Conservation (phyloP, 371 early-diverging fungal genomes). For the Zancudomyces culisetae region DNA sequence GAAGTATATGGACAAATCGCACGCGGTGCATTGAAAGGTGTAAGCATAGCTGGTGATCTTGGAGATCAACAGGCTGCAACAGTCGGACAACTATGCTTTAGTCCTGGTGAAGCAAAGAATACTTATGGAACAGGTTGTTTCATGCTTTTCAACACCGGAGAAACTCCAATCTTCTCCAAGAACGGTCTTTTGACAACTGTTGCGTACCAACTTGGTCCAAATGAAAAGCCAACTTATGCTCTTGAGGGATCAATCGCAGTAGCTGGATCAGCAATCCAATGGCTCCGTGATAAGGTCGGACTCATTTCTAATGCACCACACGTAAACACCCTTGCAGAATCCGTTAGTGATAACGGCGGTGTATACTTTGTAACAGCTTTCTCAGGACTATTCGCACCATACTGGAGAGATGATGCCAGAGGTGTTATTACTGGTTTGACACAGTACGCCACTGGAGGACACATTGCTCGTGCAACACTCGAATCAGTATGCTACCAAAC, state of each 20-base stretch:
- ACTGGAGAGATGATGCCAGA: conserved; percentile 86
- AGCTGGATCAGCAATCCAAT: conserved; percentile 83
- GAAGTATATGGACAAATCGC: conserved; percentile 53
- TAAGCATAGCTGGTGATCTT: conserved; percentile 64
- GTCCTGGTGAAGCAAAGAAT: conserved; percentile 76
- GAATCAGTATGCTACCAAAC: conserved; percentile 85
- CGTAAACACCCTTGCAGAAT: conserved; percentile 31
- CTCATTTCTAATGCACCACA: conserved; percentile 52
- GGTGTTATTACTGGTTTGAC: conserved; percentile 78
- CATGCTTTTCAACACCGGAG: conserved; percentile 87
- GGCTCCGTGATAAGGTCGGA: conserved; percentile 74
- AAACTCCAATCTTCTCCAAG: conserved; percentile 46
- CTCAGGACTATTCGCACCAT: conserved; percentile 84
- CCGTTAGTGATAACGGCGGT: conserved; percentile 59
- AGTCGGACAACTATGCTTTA: conserved; percentile 85
- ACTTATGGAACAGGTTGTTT: conserved; percentile 95
- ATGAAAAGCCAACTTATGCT: conserved; percentile 56
- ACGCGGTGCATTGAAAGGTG: conserved; percentile 35
- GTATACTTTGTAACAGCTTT: conserved; percentile 92
- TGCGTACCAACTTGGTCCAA: conserved; percentile 68
- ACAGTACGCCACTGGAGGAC: conserved; percentile 64
- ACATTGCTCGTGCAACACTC: conserved; percentile 70
- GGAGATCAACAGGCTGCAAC: conserved; percentile 96
- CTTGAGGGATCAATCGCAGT: conserved; percentile 89
- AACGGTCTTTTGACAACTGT: conserved; percentile 83